Base-by-base conservation (phyloP, 2,329 filamentous ascomycete species). In the Fusarium falciforme region DNA sequence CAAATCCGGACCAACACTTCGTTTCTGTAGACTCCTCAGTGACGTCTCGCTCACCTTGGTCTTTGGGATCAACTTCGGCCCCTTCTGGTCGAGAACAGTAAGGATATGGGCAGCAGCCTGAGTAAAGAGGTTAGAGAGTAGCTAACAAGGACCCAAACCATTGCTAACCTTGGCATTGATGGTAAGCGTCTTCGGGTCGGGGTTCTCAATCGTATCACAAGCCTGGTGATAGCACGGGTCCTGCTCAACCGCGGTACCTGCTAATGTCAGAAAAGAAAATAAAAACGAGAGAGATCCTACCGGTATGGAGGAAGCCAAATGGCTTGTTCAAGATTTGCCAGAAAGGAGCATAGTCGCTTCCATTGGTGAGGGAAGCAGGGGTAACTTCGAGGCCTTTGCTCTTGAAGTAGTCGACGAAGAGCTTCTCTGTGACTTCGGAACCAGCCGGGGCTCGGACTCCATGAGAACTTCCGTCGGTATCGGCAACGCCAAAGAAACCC, bases 31-130 rank as follows among this genome's bases (percentile, higher is more conserved):
- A 29, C 22, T 67, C 42, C 61, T 70, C 3, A 74, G 57, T 1
- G 44, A 66, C 11, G 47, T 10, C 2, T 68, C 73, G 29, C 42
- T 76, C 10, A 78, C 71, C 29, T 70, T 71, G 1, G 66, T 71
- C 68, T 79, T 79, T 64, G 77, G 77, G 16, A 79, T 79, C 14
- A 79, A 60, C 49, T 74, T 68, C 1, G 75, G 71, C 25, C 77
- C 77, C 42, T 73, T 66, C 4, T 76, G 67, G 5, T 78, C 73
- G 1, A 79, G 77, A 3, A 73, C 69, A 6, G 75, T 58, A 11
- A 79, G 9, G 82, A 86, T 83, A 68, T 87, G 83, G 3, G 88
- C 89, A 22, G 90, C 89, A 47, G 83, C 73, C 73, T 75, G 0
- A 8, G 44, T 20, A 2, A 44, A 9, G 20, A 25, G 6, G n/a